These are phyloP conservation scores for Mucor irregularis DNA, from an alignment of 371 early-diverging fungal genomes.

Conservation along the genomic window DNA sequence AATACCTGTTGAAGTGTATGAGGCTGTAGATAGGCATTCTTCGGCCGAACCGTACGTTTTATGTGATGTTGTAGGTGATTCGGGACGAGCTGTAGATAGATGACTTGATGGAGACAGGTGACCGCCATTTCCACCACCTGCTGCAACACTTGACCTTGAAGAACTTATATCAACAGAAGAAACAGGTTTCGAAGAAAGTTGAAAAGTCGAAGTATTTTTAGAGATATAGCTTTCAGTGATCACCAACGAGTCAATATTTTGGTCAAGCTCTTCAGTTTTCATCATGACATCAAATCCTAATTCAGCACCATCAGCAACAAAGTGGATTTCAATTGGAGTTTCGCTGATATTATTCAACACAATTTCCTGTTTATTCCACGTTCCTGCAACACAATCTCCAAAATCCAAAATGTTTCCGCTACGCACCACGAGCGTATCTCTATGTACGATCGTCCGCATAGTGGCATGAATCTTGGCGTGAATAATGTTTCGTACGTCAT, in stretches of 20 bases:
- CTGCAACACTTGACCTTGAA: not conserved
- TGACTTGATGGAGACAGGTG: not conserved
- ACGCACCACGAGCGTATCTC: slow-evolving; percentile 68
- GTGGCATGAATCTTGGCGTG: slow-evolving; percentile 73
- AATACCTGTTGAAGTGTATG: slow-evolving; percentile 4
- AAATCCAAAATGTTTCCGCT: slow-evolving; percentile 79
- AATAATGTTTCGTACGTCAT: slow-evolving; percentile 75
- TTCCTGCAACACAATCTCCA: slow-evolving; percentile 84
- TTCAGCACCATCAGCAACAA: slow-evolving; percentile 67
- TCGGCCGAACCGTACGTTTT: not conserved
- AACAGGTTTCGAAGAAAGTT: too few relatives aligned
- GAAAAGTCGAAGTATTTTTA: not conserved
- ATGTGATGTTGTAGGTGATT: not conserved
- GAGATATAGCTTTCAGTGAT: too few relatives aligned
- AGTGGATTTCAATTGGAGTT: slow-evolving; percentile 69
- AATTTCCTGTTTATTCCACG: slow-evolving; percentile 68
- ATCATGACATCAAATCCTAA: slow-evolving; percentile 47
- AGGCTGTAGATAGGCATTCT: not conserved
- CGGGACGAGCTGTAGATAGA: not conserved
- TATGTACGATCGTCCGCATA: slow-evolving; percentile 64
- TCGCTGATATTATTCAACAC: slow-evolving; percentile 80
- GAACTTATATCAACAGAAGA: too few relatives aligned
- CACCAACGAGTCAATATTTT: too few relatives aligned
- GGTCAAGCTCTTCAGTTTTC: not conserved
- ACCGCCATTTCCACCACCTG: too few relatives aligned